These are phyloP conservation scores for Hymenochaete sp. DNA, from an alignment of 1,284 basidiomycete species.

Conservation along the genomic window DNA sequence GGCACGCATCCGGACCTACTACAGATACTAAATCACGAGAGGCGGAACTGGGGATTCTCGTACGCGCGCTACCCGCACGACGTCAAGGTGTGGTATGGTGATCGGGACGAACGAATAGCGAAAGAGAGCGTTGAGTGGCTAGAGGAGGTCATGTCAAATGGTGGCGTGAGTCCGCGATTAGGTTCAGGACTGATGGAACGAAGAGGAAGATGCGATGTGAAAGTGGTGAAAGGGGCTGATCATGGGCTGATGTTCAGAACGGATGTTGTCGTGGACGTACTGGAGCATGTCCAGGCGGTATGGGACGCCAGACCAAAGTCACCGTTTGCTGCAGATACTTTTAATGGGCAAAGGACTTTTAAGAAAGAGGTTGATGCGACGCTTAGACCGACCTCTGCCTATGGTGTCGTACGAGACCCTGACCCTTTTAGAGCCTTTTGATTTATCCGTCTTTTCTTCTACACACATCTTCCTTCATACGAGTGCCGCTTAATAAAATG, in stretches of 20 bases:
- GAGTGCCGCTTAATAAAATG: not conserved
- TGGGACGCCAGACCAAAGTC: slow-evolving; percentile 39
- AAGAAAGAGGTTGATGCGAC: no score
- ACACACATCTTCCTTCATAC: no score
- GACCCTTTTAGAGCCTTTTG: slow-evolving; percentile 14
- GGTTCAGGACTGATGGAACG: no score
- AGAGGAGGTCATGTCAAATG: slow-evolving; percentile 76
- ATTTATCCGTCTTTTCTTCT: no score
- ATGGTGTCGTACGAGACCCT: not conserved
- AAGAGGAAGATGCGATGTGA: slow-evolving; percentile 69
- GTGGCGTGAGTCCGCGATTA: no score
- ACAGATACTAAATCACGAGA: slow-evolving; percentile 82
- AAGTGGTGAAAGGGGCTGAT: slow-evolving; percentile 80
- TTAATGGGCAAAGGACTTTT: no score
- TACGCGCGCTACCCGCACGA: slow-evolving; percentile 68
- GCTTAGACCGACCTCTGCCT: slow-evolving; percentile 1
- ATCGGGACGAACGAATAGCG: slow-evolving; percentile 86
- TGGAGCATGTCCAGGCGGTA: slow-evolving; percentile 58
- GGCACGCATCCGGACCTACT: slow-evolving; percentile 88
- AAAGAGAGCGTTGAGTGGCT: slow-evolving; percentile 86
- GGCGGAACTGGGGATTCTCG: slow-evolving; percentile 78
- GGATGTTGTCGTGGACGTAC: slow-evolving; percentile 78
- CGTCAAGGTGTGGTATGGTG: slow-evolving; percentile 91
- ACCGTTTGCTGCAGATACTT: no score
- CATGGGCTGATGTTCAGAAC: slow-evolving; percentile 91